A percentile compares a stretch with the other conserved stretches of the same genome.
Evolutionary conservation across 2,329 filamentous ascomycete genomes (phyloP).

Genomic region (Aspergillus niger): DNA sequence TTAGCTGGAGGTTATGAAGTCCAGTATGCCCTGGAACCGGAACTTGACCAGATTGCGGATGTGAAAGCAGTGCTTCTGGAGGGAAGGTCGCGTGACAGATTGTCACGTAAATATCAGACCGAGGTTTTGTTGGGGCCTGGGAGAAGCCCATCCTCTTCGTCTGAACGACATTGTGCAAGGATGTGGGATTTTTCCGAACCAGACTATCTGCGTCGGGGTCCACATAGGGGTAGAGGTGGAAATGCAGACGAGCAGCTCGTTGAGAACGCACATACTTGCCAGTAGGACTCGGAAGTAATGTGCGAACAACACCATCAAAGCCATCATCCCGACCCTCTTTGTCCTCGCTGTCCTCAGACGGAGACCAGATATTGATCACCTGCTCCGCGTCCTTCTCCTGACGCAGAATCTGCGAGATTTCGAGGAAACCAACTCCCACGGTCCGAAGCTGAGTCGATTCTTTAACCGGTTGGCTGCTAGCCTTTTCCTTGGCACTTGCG

Average conservation of each 20-base stretch:
- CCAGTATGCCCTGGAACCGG: slow-evolving; percentile 66
- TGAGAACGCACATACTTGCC: slow-evolving; percentile 73
- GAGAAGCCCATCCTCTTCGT: slow-evolving; percentile 93
- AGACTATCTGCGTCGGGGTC: slow-evolving; percentile 76
- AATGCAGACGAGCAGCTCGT: slow-evolving; percentile 73
- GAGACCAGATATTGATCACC: slow-evolving; percentile 75
- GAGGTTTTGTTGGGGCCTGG: slow-evolving; percentile 79
- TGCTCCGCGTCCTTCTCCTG: slow-evolving; percentile 73
- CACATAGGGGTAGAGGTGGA: slow-evolving; percentile 77
- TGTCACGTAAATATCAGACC: slow-evolving; percentile 95
- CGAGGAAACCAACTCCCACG: slow-evolving; percentile 75
- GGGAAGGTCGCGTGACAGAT: slow-evolving; percentile 77
- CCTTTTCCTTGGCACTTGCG: slow-evolving; percentile 30
- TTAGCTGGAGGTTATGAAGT: slow-evolving; percentile 79
- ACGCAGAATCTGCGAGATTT: slow-evolving; percentile 73
- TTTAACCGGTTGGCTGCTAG: slow-evolving; percentile 31
- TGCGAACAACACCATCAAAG: slow-evolving; percentile 72
- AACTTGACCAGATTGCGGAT: slow-evolving; percentile 78
- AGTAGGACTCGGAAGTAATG: slow-evolving; percentile 72
- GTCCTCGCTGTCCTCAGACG: slow-evolving; percentile 58
- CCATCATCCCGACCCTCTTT: slow-evolving; percentile 62
- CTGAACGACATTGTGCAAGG: slow-evolving; percentile 76
- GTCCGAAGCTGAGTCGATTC: slow-evolving; percentile 60
- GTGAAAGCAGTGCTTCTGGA: slow-evolving; percentile 63
- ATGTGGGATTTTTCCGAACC: slow-evolving; percentile 82